Evolutionary conservation across 768 basidiomycete species (phyloP), one percentile per base, ranked within the genome.

Genomic region (Trametes sanguinea): DNA sequence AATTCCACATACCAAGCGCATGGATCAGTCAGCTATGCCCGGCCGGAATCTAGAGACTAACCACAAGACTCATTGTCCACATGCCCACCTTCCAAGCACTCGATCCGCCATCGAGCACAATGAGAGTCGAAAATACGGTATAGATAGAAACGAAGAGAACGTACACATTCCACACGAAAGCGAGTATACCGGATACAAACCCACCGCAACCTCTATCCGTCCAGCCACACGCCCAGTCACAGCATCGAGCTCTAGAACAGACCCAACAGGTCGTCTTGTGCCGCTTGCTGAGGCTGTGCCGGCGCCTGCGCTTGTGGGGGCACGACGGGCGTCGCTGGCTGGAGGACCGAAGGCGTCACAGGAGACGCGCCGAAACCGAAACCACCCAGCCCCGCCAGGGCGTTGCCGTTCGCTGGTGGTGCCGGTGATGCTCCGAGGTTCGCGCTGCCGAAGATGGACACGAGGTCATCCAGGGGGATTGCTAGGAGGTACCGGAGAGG

Each of bases 401-500:
- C 70, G 48, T 69, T 63, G 22, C 54, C 56, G 48, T 54, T 62
- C 47, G 62, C 51, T 30, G 58, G 57, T 44, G 66, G 61, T 59
- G 64, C 68, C 16, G 57, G 60, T 10, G 61, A 68, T 33, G 71
- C 71, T 57, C 68, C 70, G 22, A 75, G 74, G 64, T 76, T 72
- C 65, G 78, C 70, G 69, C 77, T 69, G 14, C 92, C 93, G 72
- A 97, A 97, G 67, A 97, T 92, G 7, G 94, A 95, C 27, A 95
- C 94, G 10, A 97, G 82, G 72, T 97, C 94, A 73, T 96, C 94
- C 46, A 96, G 79, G 1, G 1, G 95, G 95, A 72, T 97, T 97
- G 62, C 83, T 83, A 13, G 93, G 93, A 94, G 29, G 90, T 89
- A 4, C 90, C 90, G 2, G 88, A 81, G 14, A 94, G 80, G 32